These are phyloP conservation scores for Starmera quercuum DNA, from an alignment of 805 yeast genomes.

Conservation along the genomic window DNA sequence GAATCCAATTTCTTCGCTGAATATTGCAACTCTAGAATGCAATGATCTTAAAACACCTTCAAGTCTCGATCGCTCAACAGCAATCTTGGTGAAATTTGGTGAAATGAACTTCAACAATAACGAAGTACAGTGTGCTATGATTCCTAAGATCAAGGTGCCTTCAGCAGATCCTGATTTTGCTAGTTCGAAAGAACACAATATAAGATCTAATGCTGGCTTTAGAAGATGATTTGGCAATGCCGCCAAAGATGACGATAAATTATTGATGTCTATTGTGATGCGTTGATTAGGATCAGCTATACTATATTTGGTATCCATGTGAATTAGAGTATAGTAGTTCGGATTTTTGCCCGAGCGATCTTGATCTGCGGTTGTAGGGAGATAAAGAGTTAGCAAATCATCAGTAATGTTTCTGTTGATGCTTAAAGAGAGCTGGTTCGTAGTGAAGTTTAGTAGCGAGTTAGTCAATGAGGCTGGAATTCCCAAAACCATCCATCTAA, in stretches of 20 bases:
- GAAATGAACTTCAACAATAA: slow-evolving; percentile 65
- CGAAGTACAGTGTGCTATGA: slow-evolving; percentile 77
- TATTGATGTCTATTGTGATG: slow-evolving; percentile 70
- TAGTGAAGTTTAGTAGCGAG: slow-evolving; percentile 56
- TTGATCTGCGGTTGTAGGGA: slow-evolving; percentile 42
- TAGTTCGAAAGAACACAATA: slow-evolving; percentile 74
- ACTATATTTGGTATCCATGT: slow-evolving; percentile 36
- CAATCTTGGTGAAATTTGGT: slow-evolving; percentile 82
- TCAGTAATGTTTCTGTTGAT: slow-evolving; percentile 61
- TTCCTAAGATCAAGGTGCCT: slow-evolving; percentile 70
- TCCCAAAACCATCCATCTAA: slow-evolving; percentile 78
- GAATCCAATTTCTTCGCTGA: slow-evolving; percentile 82
- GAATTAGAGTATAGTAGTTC: slow-evolving; percentile 66
- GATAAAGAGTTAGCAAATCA: slow-evolving; percentile 57
- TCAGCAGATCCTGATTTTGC: slow-evolving; percentile 45
- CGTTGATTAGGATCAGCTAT: slow-evolving; percentile 77
- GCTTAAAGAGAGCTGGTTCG: slow-evolving; percentile 45
- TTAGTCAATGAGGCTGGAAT: slow-evolving; percentile 80
- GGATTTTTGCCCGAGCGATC: slow-evolving; percentile 40
- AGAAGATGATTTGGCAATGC: slow-evolving; percentile 75
- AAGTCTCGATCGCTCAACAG: slow-evolving; percentile 65
- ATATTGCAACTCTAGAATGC: slow-evolving; percentile 73
- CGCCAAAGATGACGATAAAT: slow-evolving; percentile 65
- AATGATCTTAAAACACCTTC: slow-evolving; percentile 81
- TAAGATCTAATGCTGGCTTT: slow-evolving; percentile 74